A percentile compares a stretch with the other conserved stretches of the same genome.
phyloP scores from a whole-genome alignment of 768 basidiomycete genomes.

The Chiua virens region DNA sequence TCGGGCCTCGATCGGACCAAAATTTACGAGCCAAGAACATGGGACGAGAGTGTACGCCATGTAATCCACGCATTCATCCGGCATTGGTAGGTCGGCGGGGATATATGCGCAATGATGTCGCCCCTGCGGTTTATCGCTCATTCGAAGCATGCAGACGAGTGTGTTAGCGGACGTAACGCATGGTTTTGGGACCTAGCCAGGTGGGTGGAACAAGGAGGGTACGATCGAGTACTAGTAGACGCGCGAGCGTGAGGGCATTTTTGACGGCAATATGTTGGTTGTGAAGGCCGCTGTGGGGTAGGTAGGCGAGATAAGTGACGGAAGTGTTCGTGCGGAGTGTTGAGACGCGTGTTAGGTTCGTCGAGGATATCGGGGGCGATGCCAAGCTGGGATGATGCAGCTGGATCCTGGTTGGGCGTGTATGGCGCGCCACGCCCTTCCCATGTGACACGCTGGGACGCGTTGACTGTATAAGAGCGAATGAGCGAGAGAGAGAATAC shows the following conservation, averaged over 20 bases:
- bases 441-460: conserved; percentile 12
- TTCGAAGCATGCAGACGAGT: conserved; percentile 43
- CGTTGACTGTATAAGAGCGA: conserved; percentile 12
- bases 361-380: too few relatives aligned
- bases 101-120: conserved; percentile 50
- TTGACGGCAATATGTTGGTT: conserved; percentile 86
- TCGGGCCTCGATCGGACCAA: too few relatives aligned
- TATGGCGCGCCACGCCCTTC: too few relatives aligned
- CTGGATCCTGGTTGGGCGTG: too few relatives aligned
- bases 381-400: too few relatives aligned
- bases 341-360: too few relatives aligned
- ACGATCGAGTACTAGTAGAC: conserved; percentile 66
- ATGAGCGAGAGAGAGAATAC: conserved; percentile 16
- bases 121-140: conserved; percentile 50
- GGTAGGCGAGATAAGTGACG: too few relatives aligned
- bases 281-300: conserved; percentile 79
- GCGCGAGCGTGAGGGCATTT: conserved; percentile 76
- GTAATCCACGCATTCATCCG: conserved; percentile 61
- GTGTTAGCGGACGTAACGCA: conserved; percentile 60
- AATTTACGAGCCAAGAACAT: too few relatives aligned
- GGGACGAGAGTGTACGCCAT: too few relatives aligned
- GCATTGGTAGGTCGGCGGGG: conserved; percentile 33
- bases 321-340: too few relatives aligned
- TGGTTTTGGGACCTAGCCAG: conserved; percentile 59
- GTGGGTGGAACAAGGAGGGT: conserved; percentile 77